phyloP scores from a whole-genome alignment of 306 rosid genomes.

The Carpinus viminea region DNA sequence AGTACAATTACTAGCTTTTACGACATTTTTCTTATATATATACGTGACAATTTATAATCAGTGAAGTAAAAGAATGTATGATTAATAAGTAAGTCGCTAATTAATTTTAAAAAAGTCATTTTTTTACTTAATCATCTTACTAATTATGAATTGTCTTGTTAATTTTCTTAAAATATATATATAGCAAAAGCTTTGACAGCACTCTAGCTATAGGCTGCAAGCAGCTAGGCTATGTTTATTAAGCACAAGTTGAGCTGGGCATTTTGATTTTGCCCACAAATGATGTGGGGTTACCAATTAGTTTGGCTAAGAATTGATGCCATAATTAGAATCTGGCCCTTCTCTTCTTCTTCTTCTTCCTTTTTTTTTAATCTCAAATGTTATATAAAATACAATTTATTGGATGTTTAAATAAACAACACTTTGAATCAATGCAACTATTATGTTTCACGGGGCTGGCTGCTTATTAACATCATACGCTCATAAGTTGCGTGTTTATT shows the following conservation, averaged over 20 bases:
- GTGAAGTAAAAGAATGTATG: too few species aligned
- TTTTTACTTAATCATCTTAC: too few species aligned
- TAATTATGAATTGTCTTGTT: too few species aligned
- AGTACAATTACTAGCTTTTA: too few species aligned
- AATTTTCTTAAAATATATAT: too few species aligned
- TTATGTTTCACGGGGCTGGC: neutral
- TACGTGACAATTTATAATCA: too few species aligned
- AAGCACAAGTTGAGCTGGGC: neutral
- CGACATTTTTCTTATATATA: too few species aligned
- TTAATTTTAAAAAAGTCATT: too few species aligned
- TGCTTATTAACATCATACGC: slow-evolving; percentile 15
- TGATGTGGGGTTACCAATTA: slow-evolving; percentile 21
- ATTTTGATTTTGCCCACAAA: slow-evolving; percentile 11
- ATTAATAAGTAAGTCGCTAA: too few species aligned
- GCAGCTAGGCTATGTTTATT: neutral
- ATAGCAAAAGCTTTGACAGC: too few species aligned
- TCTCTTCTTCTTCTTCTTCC: neutral
- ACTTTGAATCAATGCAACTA: slow-evolving; percentile 21
- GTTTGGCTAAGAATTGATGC: slow-evolving; percentile 6
- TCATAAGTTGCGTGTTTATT: slow-evolving; percentile 6
- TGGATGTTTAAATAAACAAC: neutral
- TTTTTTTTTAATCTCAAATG: neutral
- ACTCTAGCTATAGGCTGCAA: too few species aligned
- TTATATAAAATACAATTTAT: neutral
- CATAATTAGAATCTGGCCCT: slow-evolving; percentile 1